Evolutionary conservation across 306 rosid species (phyloP).

Genomic region (Gillenia trifoliata): DNA sequence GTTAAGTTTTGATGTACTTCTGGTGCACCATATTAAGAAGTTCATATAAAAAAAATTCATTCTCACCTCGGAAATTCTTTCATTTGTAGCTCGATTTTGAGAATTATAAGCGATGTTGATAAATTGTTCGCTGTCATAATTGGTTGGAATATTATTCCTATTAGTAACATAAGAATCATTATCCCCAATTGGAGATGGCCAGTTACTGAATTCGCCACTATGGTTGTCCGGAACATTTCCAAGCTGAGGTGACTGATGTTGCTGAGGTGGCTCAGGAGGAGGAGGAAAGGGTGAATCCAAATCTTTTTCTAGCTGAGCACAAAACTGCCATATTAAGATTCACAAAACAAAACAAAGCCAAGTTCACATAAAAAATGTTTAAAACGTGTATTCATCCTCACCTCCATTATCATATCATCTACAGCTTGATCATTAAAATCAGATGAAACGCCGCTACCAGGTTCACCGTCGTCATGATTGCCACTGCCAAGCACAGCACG

Average conservation of each 20-base stretch:
- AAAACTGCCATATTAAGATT: conserved; percentile 16
- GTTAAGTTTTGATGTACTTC: conserved; percentile 8
- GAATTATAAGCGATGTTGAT: not conserved
- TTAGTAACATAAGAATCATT: not conserved
- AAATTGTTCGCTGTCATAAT: not conserved
- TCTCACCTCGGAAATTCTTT: conserved; percentile 28
- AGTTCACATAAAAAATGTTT: not conserved
- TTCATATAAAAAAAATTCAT: conserved; percentile 6
- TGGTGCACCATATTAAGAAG: not conserved
- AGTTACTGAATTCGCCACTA: not conserved
- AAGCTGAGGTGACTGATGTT: not conserved
- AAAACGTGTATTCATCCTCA: not conserved
- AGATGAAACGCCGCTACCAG: not conserved
- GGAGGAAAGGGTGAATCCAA: not conserved
- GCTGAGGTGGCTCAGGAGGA: not conserved
- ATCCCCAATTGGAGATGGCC: not conserved
- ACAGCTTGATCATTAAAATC: not conserved
- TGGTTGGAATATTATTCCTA: not conserved
- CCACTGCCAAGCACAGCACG: not conserved
- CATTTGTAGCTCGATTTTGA: not conserved
- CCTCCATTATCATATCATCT: not conserved
- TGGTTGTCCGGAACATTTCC: not conserved
- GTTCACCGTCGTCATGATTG: not conserved
- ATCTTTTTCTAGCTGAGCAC: not conserved
- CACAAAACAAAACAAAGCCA: not conserved